Percentiles rank a stretch among this genome's conserved stretches.
Conservation (phyloP, 306 rosid species). For the Fagus crenata region DNA sequence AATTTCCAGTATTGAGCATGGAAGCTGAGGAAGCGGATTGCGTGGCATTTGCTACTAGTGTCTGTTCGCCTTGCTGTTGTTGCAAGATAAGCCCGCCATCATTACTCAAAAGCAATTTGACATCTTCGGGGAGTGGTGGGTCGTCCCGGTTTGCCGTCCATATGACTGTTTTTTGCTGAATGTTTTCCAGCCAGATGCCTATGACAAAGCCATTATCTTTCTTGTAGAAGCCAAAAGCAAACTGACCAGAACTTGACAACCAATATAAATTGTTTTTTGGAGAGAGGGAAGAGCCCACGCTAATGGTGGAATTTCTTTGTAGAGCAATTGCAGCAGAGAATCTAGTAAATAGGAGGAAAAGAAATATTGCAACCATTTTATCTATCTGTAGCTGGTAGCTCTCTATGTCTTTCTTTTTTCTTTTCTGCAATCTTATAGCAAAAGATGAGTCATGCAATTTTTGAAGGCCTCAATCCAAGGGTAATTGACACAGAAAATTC, state of each 20-base stretch:
- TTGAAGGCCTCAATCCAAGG: background rate
- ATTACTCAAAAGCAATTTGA: background rate
- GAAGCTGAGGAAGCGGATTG: conserved; percentile 16
- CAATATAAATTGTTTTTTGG: background rate
- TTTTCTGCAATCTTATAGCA: no score
- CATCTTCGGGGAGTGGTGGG: background rate
- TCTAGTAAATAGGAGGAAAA: background rate
- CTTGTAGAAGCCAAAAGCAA: conserved; percentile 33
- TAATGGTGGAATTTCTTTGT: background rate
- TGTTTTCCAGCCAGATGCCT: conserved; percentile 30
- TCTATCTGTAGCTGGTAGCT: no score
- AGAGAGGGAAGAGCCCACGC: conserved; percentile 6
- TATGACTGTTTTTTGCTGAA: conserved; percentile 25
- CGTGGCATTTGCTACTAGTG: background rate
- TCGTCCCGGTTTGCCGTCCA: conserved; percentile 33
- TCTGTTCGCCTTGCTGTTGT: background rate
- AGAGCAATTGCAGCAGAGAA: background rate
- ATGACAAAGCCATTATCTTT: conserved; percentile 5
- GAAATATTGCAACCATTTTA: conserved; percentile 7
- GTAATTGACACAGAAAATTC: background rate
- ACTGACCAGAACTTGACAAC: conserved; percentile 23
- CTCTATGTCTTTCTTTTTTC: no score
- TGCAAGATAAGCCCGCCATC: background rate
- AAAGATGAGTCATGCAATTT: background rate
- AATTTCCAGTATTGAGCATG: conserved; percentile 37